These are phyloP conservation scores for Thermothelomyces thermophilus DNA, from an alignment of 2,329 filamentous ascomycete genomes.

Conservation along the genomic window DNA sequence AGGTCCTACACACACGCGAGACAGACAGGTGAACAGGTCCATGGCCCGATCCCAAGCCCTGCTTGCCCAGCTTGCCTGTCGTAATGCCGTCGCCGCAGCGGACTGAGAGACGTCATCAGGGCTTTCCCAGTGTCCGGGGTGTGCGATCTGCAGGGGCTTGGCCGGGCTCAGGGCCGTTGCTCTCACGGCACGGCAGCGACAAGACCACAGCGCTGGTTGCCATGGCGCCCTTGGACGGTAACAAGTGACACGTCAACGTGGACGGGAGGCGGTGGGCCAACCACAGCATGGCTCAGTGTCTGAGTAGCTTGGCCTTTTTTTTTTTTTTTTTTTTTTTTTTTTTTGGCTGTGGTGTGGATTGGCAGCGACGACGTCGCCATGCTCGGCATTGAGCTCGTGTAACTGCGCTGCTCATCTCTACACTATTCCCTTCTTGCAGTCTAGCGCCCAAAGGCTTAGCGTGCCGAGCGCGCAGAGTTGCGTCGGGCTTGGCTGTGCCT, in stretches of 20 bases:
- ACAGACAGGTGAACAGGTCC: background rate
- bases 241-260: background rate
- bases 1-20: background rate
- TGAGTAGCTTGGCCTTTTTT: background rate
- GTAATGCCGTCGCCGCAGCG: slow-evolving; percentile 6
- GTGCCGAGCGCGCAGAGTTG: too few species aligned
- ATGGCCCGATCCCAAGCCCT: background rate
- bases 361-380: slow-evolving; percentile 8
- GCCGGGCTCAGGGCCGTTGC: background rate
- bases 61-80: slow-evolving; percentile 3
- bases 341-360: background rate
- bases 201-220: background rate
- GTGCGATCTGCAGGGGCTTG: background rate
- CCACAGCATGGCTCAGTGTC: background rate
- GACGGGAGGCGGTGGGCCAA: background rate
- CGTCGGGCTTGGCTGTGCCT: slow-evolving; percentile 2
- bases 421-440: too few species aligned
- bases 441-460: too few species aligned
- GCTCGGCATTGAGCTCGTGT: too few species aligned
- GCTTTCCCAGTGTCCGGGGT: background rate
- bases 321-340: too few species aligned
- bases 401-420: too few species aligned
- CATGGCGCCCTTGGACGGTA: background rate
- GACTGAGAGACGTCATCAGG: slow-evolving; percentile 6
- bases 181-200: background rate